These are phyloP conservation scores for Acrasis kona DNA, from an alignment of 78 protist genomes.

Conservation along the genomic window DNA sequence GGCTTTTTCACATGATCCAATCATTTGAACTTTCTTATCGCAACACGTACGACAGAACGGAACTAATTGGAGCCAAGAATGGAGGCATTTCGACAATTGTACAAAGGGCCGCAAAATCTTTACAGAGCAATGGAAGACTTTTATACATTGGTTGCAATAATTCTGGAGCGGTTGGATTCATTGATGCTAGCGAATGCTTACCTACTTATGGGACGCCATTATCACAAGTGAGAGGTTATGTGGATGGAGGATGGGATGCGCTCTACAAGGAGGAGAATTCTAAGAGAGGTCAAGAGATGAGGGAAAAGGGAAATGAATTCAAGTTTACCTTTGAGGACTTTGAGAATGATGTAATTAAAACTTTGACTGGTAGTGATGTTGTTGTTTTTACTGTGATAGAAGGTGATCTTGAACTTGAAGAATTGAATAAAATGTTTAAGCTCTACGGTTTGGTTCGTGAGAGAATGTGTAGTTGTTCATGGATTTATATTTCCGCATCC, in stretches of 20 bases:
- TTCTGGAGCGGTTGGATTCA: slow-evolving; percentile 21
- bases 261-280: not conserved
- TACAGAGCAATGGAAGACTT: not conserved
- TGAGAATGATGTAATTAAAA: not conserved
- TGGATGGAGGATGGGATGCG: slow-evolving; percentile 18
- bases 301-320: not conserved
- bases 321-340: not conserved
- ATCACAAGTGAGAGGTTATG: slow-evolving; percentile 18
- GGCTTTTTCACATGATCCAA: not conserved
- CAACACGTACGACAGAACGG: not conserved
- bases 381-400: too few species aligned
- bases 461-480: not conserved
- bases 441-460: not conserved
- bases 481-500: not conserved
- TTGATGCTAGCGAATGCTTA: slow-evolving; percentile 42
- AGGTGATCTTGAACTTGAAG: too few species aligned
- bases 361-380: not conserved
- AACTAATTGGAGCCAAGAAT: too few species aligned
- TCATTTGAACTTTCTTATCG: not conserved
- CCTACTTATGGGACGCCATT: slow-evolving; percentile 42
- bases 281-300: too few species aligned
- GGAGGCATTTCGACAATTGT: not conserved
- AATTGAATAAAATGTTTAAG: too few species aligned
- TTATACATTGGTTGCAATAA: slow-evolving; percentile 6
- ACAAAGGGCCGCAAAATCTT: not conserved